phyloP scores from a whole-genome alignment of 73 alveolate species.

The Halteria grandinella region DNA sequence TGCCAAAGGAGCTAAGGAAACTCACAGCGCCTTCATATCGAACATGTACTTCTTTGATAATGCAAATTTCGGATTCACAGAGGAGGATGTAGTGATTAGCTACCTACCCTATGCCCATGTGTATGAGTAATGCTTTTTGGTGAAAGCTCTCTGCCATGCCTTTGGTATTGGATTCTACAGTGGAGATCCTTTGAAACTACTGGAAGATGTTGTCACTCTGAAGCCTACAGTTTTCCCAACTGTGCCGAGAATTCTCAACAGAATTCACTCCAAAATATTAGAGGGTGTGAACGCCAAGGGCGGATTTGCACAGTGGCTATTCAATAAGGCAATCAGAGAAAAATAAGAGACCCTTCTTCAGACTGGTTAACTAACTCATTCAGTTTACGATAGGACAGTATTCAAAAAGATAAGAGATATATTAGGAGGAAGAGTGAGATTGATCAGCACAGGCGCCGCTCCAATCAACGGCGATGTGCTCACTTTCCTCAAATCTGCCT shows the following conservation, averaged over 20 bases:
- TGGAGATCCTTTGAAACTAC: slow-evolving; percentile 59
- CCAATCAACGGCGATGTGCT: slow-evolving; percentile 69
- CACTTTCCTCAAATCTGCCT: slow-evolving; percentile 62
- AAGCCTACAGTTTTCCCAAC: slow-evolving; percentile 76
- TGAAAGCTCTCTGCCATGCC: slow-evolving; percentile 41
- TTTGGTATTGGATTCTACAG: slow-evolving; percentile 58
- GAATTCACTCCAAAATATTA: slow-evolving; percentile 67
- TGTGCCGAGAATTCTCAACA: slow-evolving; percentile 77
- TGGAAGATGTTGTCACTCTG: slow-evolving; percentile 65
- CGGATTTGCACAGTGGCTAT: slow-evolving; percentile 54
- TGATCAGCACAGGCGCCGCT: slow-evolving; percentile 79
- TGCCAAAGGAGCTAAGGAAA: slow-evolving; percentile 74
- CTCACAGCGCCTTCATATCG: slow-evolving; percentile 60
- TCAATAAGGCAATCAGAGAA: slow-evolving; percentile 61
- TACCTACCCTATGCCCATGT: slow-evolving; percentile 74
- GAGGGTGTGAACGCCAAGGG: slow-evolving; percentile 51
- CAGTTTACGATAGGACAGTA: slow-evolving; percentile 67
- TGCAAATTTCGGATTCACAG: slow-evolving; percentile 18
- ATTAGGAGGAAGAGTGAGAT: slow-evolving; percentile 78
- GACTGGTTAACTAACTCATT: slow-evolving; percentile 58
- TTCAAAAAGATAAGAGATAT: slow-evolving; percentile 62
- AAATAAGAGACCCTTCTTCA: slow-evolving; percentile 55
- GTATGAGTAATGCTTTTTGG: slow-evolving; percentile 56
- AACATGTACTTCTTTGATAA: slow-evolving; percentile 3
- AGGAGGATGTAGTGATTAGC: slow-evolving; percentile 40